phyloP scores from a whole-genome alignment of 257 asterid species.

The Solanum stenotomum region DNA sequence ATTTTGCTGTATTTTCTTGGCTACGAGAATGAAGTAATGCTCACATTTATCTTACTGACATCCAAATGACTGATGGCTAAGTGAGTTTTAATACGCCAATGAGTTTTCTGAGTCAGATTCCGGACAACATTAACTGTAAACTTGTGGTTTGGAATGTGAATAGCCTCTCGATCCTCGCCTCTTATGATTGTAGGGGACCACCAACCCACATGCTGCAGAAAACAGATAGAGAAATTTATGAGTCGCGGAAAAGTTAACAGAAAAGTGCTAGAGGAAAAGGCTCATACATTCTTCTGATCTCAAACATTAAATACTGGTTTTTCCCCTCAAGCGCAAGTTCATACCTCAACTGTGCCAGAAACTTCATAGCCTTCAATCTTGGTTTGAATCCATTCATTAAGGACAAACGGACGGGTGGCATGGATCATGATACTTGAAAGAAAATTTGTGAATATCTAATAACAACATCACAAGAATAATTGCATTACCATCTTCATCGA shows the following conservation, averaged over 20 bases:
- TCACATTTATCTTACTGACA: constrained; percentile 81
- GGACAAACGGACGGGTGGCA: constrained; percentile 84
- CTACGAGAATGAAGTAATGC: constrained; percentile 5
- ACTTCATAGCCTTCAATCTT: constrained; percentile 95
- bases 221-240: background rate
- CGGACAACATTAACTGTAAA: constrained; percentile 85
- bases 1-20: background rate
- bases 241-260: background rate
- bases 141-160: constrained; percentile 95
- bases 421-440: constrained; percentile 98
- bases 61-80: constrained; percentile 84
- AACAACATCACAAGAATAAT: constrained; percentile 1
- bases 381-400: constrained; percentile 94
- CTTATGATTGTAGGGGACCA: constrained; percentile 93
- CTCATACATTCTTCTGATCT: background rate
- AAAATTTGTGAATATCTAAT: constrained; percentile 92
- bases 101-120: constrained; percentile 81
- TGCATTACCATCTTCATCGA: background rate
- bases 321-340: background rate
- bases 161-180: constrained; percentile 98
- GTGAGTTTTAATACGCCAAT: constrained; percentile 93
- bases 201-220: constrained; percentile 85
- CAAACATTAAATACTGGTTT: background rate
- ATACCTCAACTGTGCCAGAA: constrained; percentile 98
- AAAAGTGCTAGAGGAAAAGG: background rate